Evolutionary conservation across 805 yeast genomes (phyloP).

Genomic region (Spathaspora passalidarum): DNA sequence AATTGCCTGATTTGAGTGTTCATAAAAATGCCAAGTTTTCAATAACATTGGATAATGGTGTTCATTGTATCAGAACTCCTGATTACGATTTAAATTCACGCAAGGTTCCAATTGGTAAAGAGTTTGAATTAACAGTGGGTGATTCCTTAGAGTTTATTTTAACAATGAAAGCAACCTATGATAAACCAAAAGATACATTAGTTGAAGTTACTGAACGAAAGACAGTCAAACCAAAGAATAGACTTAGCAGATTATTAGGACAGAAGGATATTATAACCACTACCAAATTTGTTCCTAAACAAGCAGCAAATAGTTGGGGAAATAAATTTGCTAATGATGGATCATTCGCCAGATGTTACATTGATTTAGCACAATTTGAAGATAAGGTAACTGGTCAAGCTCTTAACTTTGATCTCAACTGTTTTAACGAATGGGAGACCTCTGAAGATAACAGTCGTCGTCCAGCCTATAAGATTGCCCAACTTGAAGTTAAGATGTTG

Average conservation of each 20-base stretch:
- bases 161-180: slow-evolving; percentile 67
- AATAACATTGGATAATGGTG: slow-evolving; percentile 72
- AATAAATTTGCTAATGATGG: slow-evolving; percentile 77
- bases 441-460: slow-evolving; percentile 26
- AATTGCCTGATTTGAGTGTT: slow-evolving; percentile 44
- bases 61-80: slow-evolving; percentile 71
- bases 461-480: slow-evolving; percentile 60
- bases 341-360: slow-evolving; percentile 77
- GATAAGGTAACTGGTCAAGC: slow-evolving; percentile 52
- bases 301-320: slow-evolving; percentile 59
- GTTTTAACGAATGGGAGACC: slow-evolving; percentile 81
- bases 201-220: slow-evolving; percentile 61
- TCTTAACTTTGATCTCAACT: slow-evolving; percentile 51
- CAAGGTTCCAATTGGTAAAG: slow-evolving; percentile 53
- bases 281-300: slow-evolving; percentile 51
- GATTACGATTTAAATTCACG: slow-evolving; percentile 37
- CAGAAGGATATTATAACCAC: slow-evolving; percentile 46
- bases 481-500: slow-evolving; percentile 63
- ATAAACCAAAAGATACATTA: slow-evolving; percentile 46
- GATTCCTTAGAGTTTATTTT: slow-evolving; percentile 61
- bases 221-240: slow-evolving; percentile 43
- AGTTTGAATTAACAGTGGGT: slow-evolving; percentile 72
- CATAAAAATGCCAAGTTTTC: slow-evolving; percentile 47
- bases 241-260: slow-evolving; percentile 47
- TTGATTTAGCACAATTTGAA: slow-evolving; percentile 60